phyloP scores from a whole-genome alignment of 1,139 yeast species.

The Suhomyces bokatorum region DNA sequence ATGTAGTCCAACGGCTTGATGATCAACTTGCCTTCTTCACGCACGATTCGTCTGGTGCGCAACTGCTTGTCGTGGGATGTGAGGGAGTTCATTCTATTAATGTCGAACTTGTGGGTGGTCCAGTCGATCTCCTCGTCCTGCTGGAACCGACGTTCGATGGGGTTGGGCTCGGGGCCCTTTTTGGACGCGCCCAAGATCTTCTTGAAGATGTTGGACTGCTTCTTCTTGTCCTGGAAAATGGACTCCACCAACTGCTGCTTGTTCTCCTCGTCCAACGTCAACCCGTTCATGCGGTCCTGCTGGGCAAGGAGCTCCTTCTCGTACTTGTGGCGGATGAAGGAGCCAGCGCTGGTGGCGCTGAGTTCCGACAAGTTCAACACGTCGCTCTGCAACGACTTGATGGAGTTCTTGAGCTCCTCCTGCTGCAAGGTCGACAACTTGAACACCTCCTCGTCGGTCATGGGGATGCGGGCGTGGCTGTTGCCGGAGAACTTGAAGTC shows the following conservation, averaged over 20 bases:
- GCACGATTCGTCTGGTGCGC: constrained; percentile 68
- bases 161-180: constrained; percentile 28
- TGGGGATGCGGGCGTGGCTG: constrained; percentile 17
- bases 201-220: constrained; percentile 54
- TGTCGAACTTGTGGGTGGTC: constrained; percentile 49
- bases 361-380: constrained; percentile 59
- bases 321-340: constrained; percentile 69
- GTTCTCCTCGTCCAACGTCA: constrained; percentile 19
- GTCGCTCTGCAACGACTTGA: constrained; percentile 48
- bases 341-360: constrained; percentile 90
- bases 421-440: constrained; percentile 35
- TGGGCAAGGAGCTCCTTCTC: constrained; percentile 36
- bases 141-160: constrained; percentile 38
- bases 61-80: constrained; percentile 67
- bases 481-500: constrained; percentile 37
- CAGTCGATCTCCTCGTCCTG: constrained; percentile 39
- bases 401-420: constrained; percentile 43
- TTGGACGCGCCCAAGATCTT: constrained; percentile 43
- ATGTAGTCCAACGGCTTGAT: constrained; percentile 70
- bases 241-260: constrained; percentile 39
- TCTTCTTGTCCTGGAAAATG: constrained; percentile 48
- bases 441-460: constrained; percentile 35
- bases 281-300: constrained; percentile 10
- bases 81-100: constrained; percentile 76
- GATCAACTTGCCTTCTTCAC: constrained; percentile 62